Conservation (phyloP, 1,284 basidiomycete species). For the Ganoderma boninense region DNA sequence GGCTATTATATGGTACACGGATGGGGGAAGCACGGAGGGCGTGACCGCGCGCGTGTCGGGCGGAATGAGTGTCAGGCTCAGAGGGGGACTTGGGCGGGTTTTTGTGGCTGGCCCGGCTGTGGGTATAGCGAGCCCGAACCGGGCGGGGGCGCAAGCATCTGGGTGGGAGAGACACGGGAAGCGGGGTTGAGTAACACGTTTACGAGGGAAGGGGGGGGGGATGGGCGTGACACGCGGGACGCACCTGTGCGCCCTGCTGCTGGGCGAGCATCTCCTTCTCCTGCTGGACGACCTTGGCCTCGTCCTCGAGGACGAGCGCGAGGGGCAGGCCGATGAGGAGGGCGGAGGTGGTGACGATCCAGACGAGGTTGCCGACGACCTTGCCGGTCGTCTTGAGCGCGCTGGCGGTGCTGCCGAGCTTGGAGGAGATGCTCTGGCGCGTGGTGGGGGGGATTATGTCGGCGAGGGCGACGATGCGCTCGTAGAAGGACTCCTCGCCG, state of each 20-base stretch:
- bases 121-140: slow-evolving; percentile 60
- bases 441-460: slow-evolving; percentile 96
- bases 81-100: slow-evolving; percentile 44
- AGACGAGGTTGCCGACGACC: slow-evolving; percentile 88
- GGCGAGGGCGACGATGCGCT: slow-evolving; percentile 90
- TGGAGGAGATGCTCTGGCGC: slow-evolving; percentile 76
- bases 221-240: background rate
- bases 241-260: slow-evolving; percentile 84
- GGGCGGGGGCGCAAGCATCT: slow-evolving; percentile 66
- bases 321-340: slow-evolving; percentile 93
- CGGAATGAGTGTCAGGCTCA: background rate
- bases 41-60: background rate
- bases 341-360: slow-evolving; percentile 95
- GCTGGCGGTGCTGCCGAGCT: slow-evolving; percentile 66
- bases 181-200: background rate
- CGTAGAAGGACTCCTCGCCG: slow-evolving; percentile 84
- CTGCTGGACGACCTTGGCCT: slow-evolving; percentile 93
- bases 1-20: slow-evolving; percentile 33
- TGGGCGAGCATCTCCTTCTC: slow-evolving; percentile 96
- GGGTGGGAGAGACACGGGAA: slow-evolving; percentile 9
- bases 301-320: slow-evolving; percentile 94
- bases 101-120: slow-evolving; percentile 53
- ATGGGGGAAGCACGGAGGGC: slow-evolving; percentile 19
- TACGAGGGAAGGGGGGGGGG: background rate
- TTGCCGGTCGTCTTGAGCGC: slow-evolving; percentile 74